phyloP scores from a whole-genome alignment of 176 grass and related monocot species.

The Oryza officinalis region DNA sequence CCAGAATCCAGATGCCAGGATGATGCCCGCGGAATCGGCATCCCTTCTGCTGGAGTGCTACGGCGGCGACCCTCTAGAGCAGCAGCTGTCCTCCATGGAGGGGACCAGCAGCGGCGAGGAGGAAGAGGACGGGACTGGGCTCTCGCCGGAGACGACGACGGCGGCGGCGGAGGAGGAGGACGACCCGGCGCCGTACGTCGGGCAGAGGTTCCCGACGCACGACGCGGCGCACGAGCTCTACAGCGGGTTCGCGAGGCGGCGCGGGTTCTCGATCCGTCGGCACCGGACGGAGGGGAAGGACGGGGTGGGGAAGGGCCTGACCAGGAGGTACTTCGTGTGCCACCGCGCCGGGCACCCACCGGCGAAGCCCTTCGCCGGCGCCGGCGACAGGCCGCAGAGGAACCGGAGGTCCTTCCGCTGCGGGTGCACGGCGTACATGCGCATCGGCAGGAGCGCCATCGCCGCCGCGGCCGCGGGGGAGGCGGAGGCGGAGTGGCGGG shows the following conservation, averaged over 20 bases:
- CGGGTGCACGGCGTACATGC: slow-evolving; percentile 74
- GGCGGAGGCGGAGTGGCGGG: slow-evolving; percentile 50
- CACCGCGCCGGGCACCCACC: slow-evolving; percentile 71
- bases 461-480: slow-evolving; percentile 17
- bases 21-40: slow-evolving; percentile 45
- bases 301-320: slow-evolving; percentile 67
- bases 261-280: slow-evolving; percentile 82
- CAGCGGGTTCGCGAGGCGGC: slow-evolving; percentile 55
- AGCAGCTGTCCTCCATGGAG: slow-evolving; percentile 39
- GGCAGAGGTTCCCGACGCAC: slow-evolving; percentile 66
- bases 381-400: slow-evolving; percentile 45
- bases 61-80: slow-evolving; percentile 48
- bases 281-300: slow-evolving; percentile 81
- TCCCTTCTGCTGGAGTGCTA: slow-evolving; percentile 49
- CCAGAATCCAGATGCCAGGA: slow-evolving; percentile 21
- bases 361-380: slow-evolving; percentile 50
- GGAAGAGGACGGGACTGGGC: slow-evolving; percentile 29
- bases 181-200: slow-evolving; percentile 54
- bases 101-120: slow-evolving; percentile 34
- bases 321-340: slow-evolving; percentile 79
- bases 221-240: slow-evolving; percentile 75
- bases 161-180: slow-evolving; percentile 40
- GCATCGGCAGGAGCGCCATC: slow-evolving; percentile 48
- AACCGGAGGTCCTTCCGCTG: slow-evolving; percentile 71
- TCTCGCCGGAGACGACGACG: slow-evolving; percentile 46